These are phyloP conservation scores for Ustilago nuda DNA, from an alignment of 1,284 basidiomycete genomes.

Conservation along the genomic window DNA sequence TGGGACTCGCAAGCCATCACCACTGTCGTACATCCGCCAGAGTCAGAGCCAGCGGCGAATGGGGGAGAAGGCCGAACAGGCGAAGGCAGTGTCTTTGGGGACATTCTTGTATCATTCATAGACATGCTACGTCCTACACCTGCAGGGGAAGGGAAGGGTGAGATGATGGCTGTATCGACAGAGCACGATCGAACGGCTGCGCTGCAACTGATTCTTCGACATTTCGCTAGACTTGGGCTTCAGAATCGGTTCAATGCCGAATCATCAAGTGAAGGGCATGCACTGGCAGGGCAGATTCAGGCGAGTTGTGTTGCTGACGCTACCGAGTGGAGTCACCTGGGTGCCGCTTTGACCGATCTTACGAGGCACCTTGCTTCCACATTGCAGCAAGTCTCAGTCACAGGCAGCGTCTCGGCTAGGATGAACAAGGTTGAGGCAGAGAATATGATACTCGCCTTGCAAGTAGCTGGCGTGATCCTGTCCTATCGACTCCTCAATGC, in stretches of 20 bases:
- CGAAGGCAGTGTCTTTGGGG: conserved; percentile 7
- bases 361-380: conserved; percentile 4
- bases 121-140: conserved; percentile 21
- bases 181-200: conserved; percentile 17
- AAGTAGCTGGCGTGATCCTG: conserved; percentile 20
- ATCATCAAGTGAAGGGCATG: not conserved
- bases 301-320: conserved; percentile 13
- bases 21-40: not conserved
- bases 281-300: conserved; percentile 10
- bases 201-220: conserved; percentile 32
- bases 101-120: conserved; percentile 31
- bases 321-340: not conserved
- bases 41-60: not conserved
- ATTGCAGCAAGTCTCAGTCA: not conserved
- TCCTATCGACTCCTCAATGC: conserved; percentile 14
- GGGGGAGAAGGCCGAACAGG: not conserved
- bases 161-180: not conserved
- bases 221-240: conserved; percentile 28
- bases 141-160: not conserved
- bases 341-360: conserved; percentile 9
- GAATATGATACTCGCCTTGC: conserved; percentile 9
- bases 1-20: conserved; percentile 19
- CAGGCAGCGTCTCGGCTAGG: not conserved
- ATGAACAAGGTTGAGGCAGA: not conserved
- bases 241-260: conserved; percentile 3